Evolutionary conservation across 176 grass and related monocot species (phyloP).

Genomic region (Musa itinerans): DNA sequence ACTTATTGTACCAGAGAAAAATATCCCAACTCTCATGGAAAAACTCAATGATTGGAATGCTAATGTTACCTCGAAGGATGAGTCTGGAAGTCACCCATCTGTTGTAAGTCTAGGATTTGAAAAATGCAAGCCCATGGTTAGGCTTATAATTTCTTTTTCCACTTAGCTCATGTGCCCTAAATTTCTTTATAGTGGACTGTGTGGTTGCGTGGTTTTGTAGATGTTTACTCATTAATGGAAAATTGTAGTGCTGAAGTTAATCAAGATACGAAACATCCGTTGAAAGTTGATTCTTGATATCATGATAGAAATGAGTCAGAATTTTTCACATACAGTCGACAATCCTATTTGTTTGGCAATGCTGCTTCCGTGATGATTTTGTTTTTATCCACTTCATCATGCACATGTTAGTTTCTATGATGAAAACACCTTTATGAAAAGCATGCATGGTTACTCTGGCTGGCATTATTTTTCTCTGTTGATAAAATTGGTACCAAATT

Average conservation of each 20-base stretch:
- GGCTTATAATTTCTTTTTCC: too few relatives aligned
- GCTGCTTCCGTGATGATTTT: too few relatives aligned
- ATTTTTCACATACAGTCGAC: too few relatives aligned
- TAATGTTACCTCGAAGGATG: slow-evolving; percentile 52
- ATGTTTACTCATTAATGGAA: neutral
- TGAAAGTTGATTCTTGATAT: neutral
- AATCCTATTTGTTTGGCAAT: too few relatives aligned
- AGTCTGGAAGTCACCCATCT: slow-evolving; percentile 42
- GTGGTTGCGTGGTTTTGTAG: neutral
- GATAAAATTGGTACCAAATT: too few relatives aligned
- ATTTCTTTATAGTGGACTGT: too few relatives aligned
- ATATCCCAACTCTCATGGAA: slow-evolving; percentile 50
- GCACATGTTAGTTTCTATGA: too few relatives aligned
- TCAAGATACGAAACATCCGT: neutral
- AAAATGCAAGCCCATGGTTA: neutral
- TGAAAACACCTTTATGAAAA: too few relatives aligned
- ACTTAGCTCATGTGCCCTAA: too few relatives aligned
- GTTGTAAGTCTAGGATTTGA: slow-evolving; percentile 33
- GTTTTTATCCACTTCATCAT: too few relatives aligned
- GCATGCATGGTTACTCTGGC: too few relatives aligned
- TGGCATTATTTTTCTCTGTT: neutral
- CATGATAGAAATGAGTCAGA: too few relatives aligned
- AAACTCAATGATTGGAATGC: slow-evolving; percentile 57
- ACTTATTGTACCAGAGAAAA: slow-evolving; percentile 55
- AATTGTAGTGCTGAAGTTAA: neutral